phyloP scores from a whole-genome alignment of 805 yeast genomes.

The Starmerella sp. region DNA sequence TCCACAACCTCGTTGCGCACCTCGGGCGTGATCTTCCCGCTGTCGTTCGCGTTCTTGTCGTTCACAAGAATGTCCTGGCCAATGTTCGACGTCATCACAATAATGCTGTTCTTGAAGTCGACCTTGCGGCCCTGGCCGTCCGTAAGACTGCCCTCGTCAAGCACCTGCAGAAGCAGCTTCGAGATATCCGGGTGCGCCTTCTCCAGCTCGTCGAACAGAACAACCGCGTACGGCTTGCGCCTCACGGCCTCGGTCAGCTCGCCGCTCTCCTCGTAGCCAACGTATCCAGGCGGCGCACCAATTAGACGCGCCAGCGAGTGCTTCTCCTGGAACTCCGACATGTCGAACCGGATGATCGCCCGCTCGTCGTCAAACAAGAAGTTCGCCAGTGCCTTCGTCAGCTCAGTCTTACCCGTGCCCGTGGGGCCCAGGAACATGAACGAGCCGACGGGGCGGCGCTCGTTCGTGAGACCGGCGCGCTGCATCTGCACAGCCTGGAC shows the following conservation, averaged over 20 bases:
- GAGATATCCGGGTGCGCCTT: constrained; percentile 96
- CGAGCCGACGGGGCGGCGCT: constrained; percentile 89
- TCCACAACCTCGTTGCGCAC: constrained; percentile 54
- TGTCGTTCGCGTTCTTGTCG: constrained; percentile 37
- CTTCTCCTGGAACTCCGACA: constrained; percentile 96
- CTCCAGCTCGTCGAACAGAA: constrained; percentile 90
- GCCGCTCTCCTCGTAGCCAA: constrained; percentile 87
- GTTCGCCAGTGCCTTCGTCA: constrained; percentile 84
- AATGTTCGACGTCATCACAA: constrained; percentile 92
- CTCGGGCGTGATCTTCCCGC: constrained; percentile 42
- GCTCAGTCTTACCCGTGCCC: constrained; percentile 96
- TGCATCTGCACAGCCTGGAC: constrained; percentile 92
- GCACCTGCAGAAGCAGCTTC: constrained; percentile 76
- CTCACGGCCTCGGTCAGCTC: constrained; percentile 94
- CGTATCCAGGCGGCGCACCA: constrained; percentile 98
- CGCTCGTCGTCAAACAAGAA: constrained; percentile 82
- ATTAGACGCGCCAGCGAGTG: constrained; percentile 82
- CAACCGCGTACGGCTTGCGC: constrained; percentile 87
- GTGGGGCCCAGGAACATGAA: constrained; percentile 97
- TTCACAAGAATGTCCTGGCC: constrained; percentile 86
- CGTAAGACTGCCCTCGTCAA: constrained; percentile 90
- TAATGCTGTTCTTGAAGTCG: constrained; percentile 87
- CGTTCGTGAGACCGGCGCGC: constrained; percentile 91
- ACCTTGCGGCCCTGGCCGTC: constrained; percentile 92
- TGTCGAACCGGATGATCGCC: constrained; percentile 83